Base-by-base conservation (phyloP, 352 stramenopile species). In the Phytophthora vignae region DNA sequence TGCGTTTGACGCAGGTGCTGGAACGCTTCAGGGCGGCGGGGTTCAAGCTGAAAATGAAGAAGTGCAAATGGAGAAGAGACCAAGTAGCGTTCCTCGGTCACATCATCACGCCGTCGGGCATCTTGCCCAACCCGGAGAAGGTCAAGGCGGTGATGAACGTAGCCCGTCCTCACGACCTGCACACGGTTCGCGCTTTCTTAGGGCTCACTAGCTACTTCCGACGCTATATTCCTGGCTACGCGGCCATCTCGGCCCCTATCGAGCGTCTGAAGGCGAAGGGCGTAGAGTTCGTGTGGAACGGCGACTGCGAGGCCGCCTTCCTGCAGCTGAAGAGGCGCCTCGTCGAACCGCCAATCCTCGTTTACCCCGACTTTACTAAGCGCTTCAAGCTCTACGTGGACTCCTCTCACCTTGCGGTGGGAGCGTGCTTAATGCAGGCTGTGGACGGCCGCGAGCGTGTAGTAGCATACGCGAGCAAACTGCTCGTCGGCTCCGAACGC, bases 1-100 rank as follows among this genome's bases (percentile, higher is more conserved):
- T 60, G 0, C 50, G 50, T 0, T 4, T 67, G 3, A 36, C 7
- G 1, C 50, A 60, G 6, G 33, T 67, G 0, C 19, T 67, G 21
- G 27, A 50, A 50, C 38, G 21, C 31, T 67, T 67, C 4, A 15
- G 22, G 10, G 9, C n/a, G 0, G 50, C 49, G 0, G 50, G 48
- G 0, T 49, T 60, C 17, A 67, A 67, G 11, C 9, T 67, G 1
- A 48, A 67, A 17, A 67, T 60, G 33, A 67, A 67, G 22, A 67
- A 60, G 48, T 60, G 60, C 21, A 36, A 55, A 15, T 65, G 46
- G 60, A 36, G 36, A 1, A 15, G 50, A 2, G 44, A 27, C 2
- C 60, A 60, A 22, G 60, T 60, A 5, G 50, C 60, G 2, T 67
- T 67, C 36, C 14, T 60, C 4, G 60, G 60, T 0, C 60, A 59